Conservation (phyloP, 1,284 basidiomycete genomes). For the Ceratobasidium theobromae region DNA sequence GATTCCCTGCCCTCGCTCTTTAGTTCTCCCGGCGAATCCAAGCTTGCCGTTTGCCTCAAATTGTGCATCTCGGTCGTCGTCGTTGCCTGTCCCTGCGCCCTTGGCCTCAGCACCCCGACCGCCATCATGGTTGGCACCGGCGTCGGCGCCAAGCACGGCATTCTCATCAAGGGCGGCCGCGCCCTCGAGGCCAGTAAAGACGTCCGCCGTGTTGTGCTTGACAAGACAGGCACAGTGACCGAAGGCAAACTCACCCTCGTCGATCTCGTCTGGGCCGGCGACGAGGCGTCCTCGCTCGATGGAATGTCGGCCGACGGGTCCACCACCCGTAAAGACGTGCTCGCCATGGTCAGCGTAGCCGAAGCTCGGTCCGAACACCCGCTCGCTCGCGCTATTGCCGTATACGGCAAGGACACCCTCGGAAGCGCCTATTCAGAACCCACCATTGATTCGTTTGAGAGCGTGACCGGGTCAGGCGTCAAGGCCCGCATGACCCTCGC, state of each 20-base stretch:
- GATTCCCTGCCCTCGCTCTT: constrained; percentile 78
- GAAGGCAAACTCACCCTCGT: constrained; percentile 79
- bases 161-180: constrained; percentile 95
- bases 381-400: constrained; percentile 86
- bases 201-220: constrained; percentile 82
- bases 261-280: constrained; percentile 72
- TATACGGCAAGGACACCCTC: constrained; percentile 73
- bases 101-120: constrained; percentile 95
- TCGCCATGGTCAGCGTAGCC: constrained; percentile 81
- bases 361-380: constrained; percentile 96
- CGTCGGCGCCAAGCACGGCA: constrained; percentile 94
- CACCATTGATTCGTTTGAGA: constrained; percentile 65
- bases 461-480: constrained; percentile 87
- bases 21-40: constrained; percentile 77
- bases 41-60: constrained; percentile 91
- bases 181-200: constrained; percentile 89
- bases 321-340: constrained; percentile 61
- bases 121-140: constrained; percentile 99
- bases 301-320: constrained; percentile 58
- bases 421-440: constrained; percentile 45
- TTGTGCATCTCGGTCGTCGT: constrained; percentile 98
- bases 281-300: constrained; percentile 48
- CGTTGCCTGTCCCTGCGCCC: constrained; percentile 96
- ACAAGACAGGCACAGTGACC: constrained; percentile 98
- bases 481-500: constrained; percentile 61